These are phyloP conservation scores for Naganishia liquefaciens DNA, from an alignment of 1,284 basidiomycete species.

Conservation along the genomic window DNA sequence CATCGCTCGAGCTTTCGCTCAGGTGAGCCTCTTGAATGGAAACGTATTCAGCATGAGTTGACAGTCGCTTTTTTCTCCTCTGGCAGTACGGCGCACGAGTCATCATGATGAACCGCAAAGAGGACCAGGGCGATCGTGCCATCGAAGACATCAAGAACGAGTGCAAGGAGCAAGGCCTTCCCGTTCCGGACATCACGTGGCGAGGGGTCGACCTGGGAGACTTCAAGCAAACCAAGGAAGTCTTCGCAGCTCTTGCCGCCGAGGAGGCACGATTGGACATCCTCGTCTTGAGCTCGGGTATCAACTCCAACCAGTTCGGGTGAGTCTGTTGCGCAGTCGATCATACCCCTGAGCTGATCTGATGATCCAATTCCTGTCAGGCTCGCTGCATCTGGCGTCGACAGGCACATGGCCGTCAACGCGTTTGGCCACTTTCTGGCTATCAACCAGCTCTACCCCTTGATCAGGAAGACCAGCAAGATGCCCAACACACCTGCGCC, in stretches of 20 bases:
- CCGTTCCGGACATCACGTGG: conserved; percentile 52
- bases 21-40: conserved; percentile 34
- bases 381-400: conserved; percentile 8
- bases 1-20: conserved; percentile 54
- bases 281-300: conserved; percentile 38
- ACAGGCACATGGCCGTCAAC: conserved; percentile 30
- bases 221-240: conserved; percentile 53
- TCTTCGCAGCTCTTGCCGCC: conserved; percentile 50
- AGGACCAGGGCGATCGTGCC: conserved; percentile 55
- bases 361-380: conserved; percentile 12
- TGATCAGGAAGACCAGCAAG: conserved; percentile 54
- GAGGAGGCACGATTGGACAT: conserved; percentile 55
- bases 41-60: not conserved
- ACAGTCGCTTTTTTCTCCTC: conserved; percentile 19
- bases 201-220: conserved; percentile 56
- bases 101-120: conserved; percentile 54
- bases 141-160: conserved; percentile 52
- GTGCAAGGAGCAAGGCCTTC: conserved; percentile 37
- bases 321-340: conserved; percentile 49
- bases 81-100: conserved; percentile 51
- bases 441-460: conserved; percentile 57
- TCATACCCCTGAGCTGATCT: conserved; percentile 54
- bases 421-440: conserved; percentile 57
- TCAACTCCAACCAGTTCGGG: conserved; percentile 56
- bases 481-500: conserved; percentile 44